These are phyloP conservation scores for Hylodesmum podocarpum DNA, from an alignment of 306 rosid genomes.

Conservation along the genomic window DNA sequence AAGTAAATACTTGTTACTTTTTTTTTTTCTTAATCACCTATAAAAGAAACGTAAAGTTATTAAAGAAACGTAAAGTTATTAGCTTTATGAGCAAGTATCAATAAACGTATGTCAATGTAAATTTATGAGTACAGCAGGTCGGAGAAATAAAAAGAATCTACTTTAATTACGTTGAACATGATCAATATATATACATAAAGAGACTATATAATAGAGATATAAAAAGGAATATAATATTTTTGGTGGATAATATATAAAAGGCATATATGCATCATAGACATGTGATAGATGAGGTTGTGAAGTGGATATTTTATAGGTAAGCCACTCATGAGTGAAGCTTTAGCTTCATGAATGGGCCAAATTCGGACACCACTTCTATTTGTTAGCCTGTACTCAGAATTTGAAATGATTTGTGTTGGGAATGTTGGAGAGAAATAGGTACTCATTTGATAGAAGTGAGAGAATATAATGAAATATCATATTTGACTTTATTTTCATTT, in stretches of 20 bases:
- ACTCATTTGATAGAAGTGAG: neutral
- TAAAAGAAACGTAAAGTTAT: constrained; percentile 22
- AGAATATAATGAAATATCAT: neutral
- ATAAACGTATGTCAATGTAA: neutral
- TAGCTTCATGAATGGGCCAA: constrained; percentile 17
- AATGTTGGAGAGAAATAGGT: neutral
- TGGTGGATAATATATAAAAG: too few relatives aligned
- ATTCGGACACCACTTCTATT: constrained; percentile 11
- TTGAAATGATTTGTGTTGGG: neutral
- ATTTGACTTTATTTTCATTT: neutral
- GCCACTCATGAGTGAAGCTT: constrained; percentile 3
- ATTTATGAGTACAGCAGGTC: neutral
- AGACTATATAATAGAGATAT: neutral
- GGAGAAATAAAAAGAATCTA: neutral
- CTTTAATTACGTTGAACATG: neutral
- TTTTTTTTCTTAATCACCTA: constrained; percentile 27
- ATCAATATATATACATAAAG: neutral
- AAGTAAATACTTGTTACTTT: neutral
- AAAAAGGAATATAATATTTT: too few relatives aligned
- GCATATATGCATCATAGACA: neutral
- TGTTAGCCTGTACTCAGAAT: neutral
- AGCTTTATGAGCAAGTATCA: neutral
- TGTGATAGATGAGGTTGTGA: neutral
- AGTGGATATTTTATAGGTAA: constrained; percentile 15
- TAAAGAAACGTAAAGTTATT: constrained; percentile 22